Percentiles rank a stretch among this genome's conserved stretches.
phyloP scores from a whole-genome alignment of 2,329 filamentous ascomycete species.

The Huntiella moniliformis region DNA sequence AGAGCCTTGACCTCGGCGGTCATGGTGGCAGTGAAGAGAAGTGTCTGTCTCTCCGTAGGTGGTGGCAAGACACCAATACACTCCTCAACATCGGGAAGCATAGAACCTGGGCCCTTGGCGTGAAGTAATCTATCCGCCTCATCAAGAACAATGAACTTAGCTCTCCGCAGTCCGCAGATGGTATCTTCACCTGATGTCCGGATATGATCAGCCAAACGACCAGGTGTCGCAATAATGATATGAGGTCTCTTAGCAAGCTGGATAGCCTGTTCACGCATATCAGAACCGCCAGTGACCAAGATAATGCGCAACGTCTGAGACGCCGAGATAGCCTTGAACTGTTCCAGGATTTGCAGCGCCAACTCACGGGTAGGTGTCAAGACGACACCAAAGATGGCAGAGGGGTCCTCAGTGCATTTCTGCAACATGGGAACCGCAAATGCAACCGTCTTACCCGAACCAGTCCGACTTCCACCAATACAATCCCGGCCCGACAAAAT shows the following conservation, averaged over 20 bases:
- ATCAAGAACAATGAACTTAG: slow-evolving; percentile 77
- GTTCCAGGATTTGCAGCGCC: slow-evolving; percentile 88
- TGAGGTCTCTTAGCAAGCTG: slow-evolving; percentile 68
- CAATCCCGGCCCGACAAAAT: slow-evolving; percentile 83
- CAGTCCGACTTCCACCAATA: slow-evolving; percentile 84
- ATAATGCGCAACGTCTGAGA: slow-evolving; percentile 73
- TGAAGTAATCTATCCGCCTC: slow-evolving; percentile 83
- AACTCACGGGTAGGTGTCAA: slow-evolving; percentile 83
- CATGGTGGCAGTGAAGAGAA: slow-evolving; percentile 90
- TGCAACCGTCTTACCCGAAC: slow-evolving; percentile 92
- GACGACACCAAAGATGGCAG: slow-evolving; percentile 75
- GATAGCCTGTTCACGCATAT: slow-evolving; percentile 83
- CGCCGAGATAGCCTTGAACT: slow-evolving; percentile 81
- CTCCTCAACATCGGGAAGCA: slow-evolving; percentile 86
- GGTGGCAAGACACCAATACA: slow-evolving; percentile 69
- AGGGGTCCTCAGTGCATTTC: slow-evolving; percentile 80
- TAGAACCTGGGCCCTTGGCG: slow-evolving; percentile 54
- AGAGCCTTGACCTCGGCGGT: slow-evolving; percentile 80
- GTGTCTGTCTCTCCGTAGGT: slow-evolving; percentile 63
- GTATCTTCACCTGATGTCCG: slow-evolving; percentile 82
- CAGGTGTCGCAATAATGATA: slow-evolving; percentile 84
- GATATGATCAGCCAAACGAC: slow-evolving; percentile 84
- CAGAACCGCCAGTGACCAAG: slow-evolving; percentile 78
- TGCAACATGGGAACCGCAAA: slow-evolving; percentile 91
- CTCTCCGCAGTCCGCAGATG: slow-evolving; percentile 57